Base-by-base conservation (phyloP, 2,329 filamentous ascomycete genomes). In the Ceratocystis variospora region DNA sequence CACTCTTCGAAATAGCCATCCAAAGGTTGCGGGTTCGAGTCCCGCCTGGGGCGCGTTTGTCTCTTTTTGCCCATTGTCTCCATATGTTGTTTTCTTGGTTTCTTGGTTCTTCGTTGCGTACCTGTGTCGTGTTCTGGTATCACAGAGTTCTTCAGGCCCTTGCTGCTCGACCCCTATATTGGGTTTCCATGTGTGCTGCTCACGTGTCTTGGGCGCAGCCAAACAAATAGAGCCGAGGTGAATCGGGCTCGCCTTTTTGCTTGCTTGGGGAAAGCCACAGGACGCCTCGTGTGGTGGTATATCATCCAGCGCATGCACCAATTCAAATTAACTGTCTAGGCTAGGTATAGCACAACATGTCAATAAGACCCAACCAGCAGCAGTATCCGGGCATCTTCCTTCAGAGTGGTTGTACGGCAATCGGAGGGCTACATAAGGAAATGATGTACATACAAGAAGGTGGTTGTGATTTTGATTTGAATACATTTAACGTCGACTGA, bases 1-100 rank as follows among this genome's bases (percentile, higher is more conserved):
- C 41, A 33, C 37, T 15, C 55, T 45, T 59, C 22, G 41, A 50
- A 37, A 44, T 55, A 59, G 59, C 44, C 48, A 69, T 69, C 68
- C 68, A 69, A 69, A 69, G 68, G 68, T 69, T 69, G 68, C 66
- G 68, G 68, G 68, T 69, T 69, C 68, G 68, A 69, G 64, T 66
- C 68, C 68, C 68, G 66, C 68, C 68, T 69, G 66, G 68, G 67
- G 68, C 68, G 68, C 25, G 22, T 62, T 33, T 19, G 28, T 15
- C 33, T 19, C 22, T n/a, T 44, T 22, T 31, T 8, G 17, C 6
- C 48, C 25, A 17, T 45, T 28, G 2, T 50, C 10, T 28, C 19
- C 22, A 19, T 3, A 3, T 19, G n/a, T 12, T 46, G 28, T 17
- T 63, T 25, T 63, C 25, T 19, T 50, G 17, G 46, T n/a, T 46